Evolutionary conservation across 1,139 yeast genomes (phyloP), one percentile per base, ranked within the genome.

Genomic region (Kodamaea derodonti): DNA sequence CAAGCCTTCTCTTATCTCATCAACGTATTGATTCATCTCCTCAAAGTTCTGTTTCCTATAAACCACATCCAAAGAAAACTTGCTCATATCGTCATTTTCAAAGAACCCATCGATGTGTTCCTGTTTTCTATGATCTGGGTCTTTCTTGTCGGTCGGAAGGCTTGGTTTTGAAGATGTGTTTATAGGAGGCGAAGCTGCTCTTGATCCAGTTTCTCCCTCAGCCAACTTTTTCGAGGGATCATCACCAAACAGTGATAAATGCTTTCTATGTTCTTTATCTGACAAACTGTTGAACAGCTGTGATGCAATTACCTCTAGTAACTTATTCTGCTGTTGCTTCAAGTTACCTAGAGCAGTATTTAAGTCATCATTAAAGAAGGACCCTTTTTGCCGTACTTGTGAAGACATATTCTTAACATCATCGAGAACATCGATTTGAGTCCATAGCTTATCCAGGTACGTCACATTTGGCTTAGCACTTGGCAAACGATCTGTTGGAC

Each of bases 361-460:
- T 49, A 84, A 85, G 26, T 70, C 65, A 3, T 68, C 67, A 32
- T 82, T 83, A 51, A 86, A 84, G 54, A 78, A 82, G 14, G 80
- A 75, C 28, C 75, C 76, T 39, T 67, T 69, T 20, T 60, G 48
- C 30, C 66, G 62, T 1, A 78, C 78, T 35, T 80, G 77, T 13
- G 61, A 62, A 0, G 88, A 80, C 72, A 84, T 72, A 37, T 66
- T 67, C 37, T 75, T 75, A 3, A 88, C 95, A 46, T 86, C 95
- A 46, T 86, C 92, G 41, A 90, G 65, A 1, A 85, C 85, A 50
- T 85, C 95, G 31, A 88, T 81, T 49, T 87, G 95, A 3, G 94
- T 81, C 95, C 95, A 88, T 33, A 86, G 62, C 48, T 76, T 72
- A 56, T 86, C 95, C 62, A 80, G 87, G 41, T 72, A 65, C 29